Evolutionary conservation across 305 asterid species (phyloP), one percentile per base, ranked within the genome.

Genomic region (Fraxinus dipetala): DNA sequence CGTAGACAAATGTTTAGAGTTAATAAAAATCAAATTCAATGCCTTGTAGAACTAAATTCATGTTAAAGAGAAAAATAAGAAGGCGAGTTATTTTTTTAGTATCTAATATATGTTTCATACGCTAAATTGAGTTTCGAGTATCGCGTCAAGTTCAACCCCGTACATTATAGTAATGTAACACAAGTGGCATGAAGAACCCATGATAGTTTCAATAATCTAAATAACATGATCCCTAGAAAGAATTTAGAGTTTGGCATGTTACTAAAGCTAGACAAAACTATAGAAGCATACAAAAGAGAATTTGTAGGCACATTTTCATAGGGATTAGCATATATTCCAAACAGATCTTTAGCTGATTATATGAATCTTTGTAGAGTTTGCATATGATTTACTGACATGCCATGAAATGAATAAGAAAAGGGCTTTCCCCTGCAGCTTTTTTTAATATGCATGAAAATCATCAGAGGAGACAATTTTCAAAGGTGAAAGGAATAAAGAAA

Each of bases 221-320:
- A 81, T n/a, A 72, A 31, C 74, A 76, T 84, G 67, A 90, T 91
- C 94, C 97, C 91, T 85, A 92, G 88, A 89, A 89, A 85, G 91
- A 85, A 92, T 91, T 81, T 70, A 81, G 87, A 78, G 88, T 87
- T 92, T 91, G 92, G 90, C 93, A 90, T 90, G 93, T 90, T 90
- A 87, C 92, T 88, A 91, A 89, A 89, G 94, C 86, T 73, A 86
- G 91, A 88, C 91, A 88, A 91, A 87, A 84, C 61, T 31, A 26
- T 45, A 82, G 88, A 73, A 56, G 80, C 85, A 78, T 82, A 80
- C 79, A 78, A 79, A 32, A 70, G 18, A 72, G 20, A 56, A 84
- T 86, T 84, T 84, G 45, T 81, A 87, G 82, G 85, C 85, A 81
- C 69, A 86, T 85, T 73, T 83, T 86, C 86, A 87, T 85, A 83